These are phyloP conservation scores for Hygrocybe coccinea DNA, from an alignment of 768 basidiomycete species.

Conservation along the genomic window DNA sequence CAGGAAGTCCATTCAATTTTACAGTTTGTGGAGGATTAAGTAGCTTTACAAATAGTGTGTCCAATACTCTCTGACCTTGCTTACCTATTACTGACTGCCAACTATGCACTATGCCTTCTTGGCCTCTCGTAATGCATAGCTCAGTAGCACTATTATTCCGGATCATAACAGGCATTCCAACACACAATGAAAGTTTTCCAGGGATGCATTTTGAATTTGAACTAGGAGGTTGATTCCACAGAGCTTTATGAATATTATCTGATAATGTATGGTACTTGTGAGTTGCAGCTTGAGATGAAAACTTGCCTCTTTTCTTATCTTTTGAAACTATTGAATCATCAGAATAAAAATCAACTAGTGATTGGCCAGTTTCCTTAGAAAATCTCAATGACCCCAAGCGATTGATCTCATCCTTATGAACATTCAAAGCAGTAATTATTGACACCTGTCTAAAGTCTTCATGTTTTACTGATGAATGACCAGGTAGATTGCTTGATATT, in stretches of 20 bases:
- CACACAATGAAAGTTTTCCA: too few relatives aligned
- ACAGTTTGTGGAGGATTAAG: slow-evolving; percentile 10
- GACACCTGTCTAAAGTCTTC: slow-evolving; percentile 30
- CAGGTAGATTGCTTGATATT: slow-evolving; percentile 15
- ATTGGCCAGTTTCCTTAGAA: slow-evolving; percentile 28
- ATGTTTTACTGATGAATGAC: slow-evolving; percentile 10
- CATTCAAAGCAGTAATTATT: slow-evolving; percentile 37
- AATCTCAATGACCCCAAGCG: slow-evolving; percentile 26
- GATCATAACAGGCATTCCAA: slow-evolving; percentile 17
- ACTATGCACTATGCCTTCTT: slow-evolving; percentile 23
- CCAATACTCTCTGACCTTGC: slow-evolving; percentile 14
- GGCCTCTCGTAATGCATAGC: slow-evolving; percentile 29
- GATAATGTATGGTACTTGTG: too few relatives aligned
- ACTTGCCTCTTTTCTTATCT: too few relatives aligned
- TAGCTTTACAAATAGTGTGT: slow-evolving; percentile 19
- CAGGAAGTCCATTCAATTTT: slow-evolving; percentile 1
- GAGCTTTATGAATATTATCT: background rate
- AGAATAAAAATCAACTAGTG: slow-evolving; percentile 23
- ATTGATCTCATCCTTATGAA: slow-evolving; percentile 37
- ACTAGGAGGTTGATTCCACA: too few relatives aligned
- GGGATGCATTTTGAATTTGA: too few relatives aligned
- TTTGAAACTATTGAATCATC: too few relatives aligned
- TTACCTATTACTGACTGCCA: slow-evolving; percentile 19
- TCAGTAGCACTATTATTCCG: slow-evolving; percentile 27
- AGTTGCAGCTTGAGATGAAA: background rate